Evolutionary conservation across 495 filamentous ascomycete genomes (phyloP), one percentile per base, ranked within the genome.

Genomic region (Xylaria bambusicola): DNA sequence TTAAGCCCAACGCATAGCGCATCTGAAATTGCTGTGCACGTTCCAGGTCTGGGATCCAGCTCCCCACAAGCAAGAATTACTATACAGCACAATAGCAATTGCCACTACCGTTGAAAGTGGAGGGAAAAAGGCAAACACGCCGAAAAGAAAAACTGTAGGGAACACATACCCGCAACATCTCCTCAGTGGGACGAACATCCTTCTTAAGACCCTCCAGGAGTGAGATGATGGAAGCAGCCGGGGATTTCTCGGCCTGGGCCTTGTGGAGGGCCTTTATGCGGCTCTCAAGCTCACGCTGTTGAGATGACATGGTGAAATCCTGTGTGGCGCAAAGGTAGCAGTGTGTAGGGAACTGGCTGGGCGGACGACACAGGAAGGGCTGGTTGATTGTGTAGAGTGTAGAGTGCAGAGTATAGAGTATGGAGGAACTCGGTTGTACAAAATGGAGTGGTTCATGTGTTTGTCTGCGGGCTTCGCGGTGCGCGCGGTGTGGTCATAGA

Each of bases 111-210:
- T 24, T 8, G 50, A 0, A 41, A 27, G 27, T 23, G 13, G n/a
- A 7, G 35, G n/a, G 18, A 2, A 50, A 47, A 52, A 51, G 36
- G 41, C 15, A 58, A 45, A 21, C 44, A 26, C 18, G 15, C 44
- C 23, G n/a, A 18, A 49, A 38, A 35, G 26, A 35, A 2, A 6
- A 29, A 38, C 36, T 27, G 13, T 29, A 42, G 17, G 26, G 61
- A 48, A 61, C 29, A 80, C 84, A 63, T 77, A 88, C 85, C 35
- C 88, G 80, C 56, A 92, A 80, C 49, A 97, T 81, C 50, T 96
- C 91, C 74, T 98, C 95, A 13, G 90, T 91, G n/a, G 92, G 86
- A 26, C 80, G 80, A 15, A 93, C 84, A 7, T 87, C 89, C 60
- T 83, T 84, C 74, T 90, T 88, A 38, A 98, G 79, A 7, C 86